phyloP scores from a whole-genome alignment of 306 rosid genomes.

The Canavalia gladiata region DNA sequence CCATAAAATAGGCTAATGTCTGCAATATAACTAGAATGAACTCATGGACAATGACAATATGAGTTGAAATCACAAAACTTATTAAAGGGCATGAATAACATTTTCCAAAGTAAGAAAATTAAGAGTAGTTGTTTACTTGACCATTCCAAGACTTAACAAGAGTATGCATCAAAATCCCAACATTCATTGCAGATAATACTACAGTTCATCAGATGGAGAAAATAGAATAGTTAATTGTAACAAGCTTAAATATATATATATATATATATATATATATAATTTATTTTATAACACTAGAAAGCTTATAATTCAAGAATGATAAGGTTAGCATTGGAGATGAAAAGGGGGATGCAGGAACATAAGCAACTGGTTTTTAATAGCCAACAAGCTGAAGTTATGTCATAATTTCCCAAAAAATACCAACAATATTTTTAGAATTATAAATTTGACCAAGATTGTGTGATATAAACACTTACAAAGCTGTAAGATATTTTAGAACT shows the following conservation, averaged over 20 bases:
- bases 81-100: neutral
- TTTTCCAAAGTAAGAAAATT: neutral
- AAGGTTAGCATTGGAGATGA: neutral
- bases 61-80: slow-evolving; percentile 2
- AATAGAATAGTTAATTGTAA: neutral
- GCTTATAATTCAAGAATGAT: slow-evolving; percentile 31
- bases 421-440: neutral
- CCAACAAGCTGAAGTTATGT: slow-evolving; percentile 6
- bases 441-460: slow-evolving; percentile 15
- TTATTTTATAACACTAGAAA: slow-evolving; percentile 19
- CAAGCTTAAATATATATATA: slow-evolving; percentile 1
- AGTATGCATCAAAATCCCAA: slow-evolving; percentile 12
- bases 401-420: neutral
- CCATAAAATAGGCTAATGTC: slow-evolving; percentile 15
- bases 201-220: slow-evolving; percentile 4
- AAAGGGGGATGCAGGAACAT: slow-evolving; percentile 7
- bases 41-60: neutral
- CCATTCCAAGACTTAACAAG: neutral
- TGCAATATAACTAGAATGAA: slow-evolving; percentile 9
- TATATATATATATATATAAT: neutral
- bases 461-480: slow-evolving; percentile 76
- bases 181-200: neutral
- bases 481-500: slow-evolving; percentile 62
- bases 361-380: slow-evolving; percentile 16
- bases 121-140: neutral